Evolutionary conservation across 73 alveolate species (phyloP).

Genomic region (Paramecium octaurelia): DNA sequence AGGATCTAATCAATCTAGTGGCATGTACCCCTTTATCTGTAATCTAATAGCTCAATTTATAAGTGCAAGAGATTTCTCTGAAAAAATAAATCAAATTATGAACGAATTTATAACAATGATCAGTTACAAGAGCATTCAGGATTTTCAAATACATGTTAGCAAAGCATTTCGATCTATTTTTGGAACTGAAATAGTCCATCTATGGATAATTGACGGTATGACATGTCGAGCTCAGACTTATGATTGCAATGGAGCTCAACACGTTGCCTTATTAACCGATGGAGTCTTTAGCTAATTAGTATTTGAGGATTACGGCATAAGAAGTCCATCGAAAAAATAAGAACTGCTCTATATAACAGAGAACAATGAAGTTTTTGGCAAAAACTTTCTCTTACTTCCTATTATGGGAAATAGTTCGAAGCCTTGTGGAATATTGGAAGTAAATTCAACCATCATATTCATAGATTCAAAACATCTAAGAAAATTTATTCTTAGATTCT

Average conservation of each 20-base stretch:
- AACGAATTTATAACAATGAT: slow-evolving; percentile 25
- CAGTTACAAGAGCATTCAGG: neutral
- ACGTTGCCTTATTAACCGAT: slow-evolving; percentile 16
- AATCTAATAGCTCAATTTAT: neutral
- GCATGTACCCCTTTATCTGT: neutral
- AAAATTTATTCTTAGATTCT: neutral
- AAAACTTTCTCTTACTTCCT: slow-evolving; percentile 1
- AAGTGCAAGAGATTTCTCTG: slow-evolving; percentile 32
- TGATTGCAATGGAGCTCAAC: neutral
- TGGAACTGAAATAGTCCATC: neutral
- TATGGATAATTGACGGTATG: slow-evolving; percentile 47
- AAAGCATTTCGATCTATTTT: slow-evolving; percentile 34
- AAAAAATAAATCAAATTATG: slow-evolving; percentile 27
- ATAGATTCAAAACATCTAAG: slow-evolving; percentile 14
- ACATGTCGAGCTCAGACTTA: slow-evolving; percentile 38
- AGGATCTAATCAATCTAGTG: slow-evolving; percentile 25
- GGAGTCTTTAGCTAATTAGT: slow-evolving; percentile 24
- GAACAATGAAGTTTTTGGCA: neutral
- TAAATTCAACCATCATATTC: neutral
- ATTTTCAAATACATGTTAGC: neutral
- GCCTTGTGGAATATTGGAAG: slow-evolving; percentile 35
- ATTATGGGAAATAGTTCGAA: neutral
- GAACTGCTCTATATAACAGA: slow-evolving; percentile 29
- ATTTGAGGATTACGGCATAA: neutral
- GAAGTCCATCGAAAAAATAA: slow-evolving; percentile 15